Base-by-base conservation (phyloP, 129 eudicot species). In the Mikania micrantha region DNA sequence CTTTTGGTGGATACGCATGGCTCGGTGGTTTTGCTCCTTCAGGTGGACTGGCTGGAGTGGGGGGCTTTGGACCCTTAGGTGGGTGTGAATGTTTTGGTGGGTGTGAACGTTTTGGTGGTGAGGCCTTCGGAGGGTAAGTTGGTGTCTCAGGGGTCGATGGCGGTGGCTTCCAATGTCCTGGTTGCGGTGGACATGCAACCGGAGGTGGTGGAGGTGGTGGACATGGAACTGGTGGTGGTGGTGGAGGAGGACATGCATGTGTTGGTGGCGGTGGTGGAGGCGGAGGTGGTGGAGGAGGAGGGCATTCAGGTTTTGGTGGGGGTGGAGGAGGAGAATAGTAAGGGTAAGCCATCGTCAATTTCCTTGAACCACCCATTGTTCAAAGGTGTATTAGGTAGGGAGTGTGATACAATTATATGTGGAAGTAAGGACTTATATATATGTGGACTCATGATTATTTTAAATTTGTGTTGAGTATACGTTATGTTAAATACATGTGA, bases 261-360 rank as follows among this genome's bases (percentile, higher is more conserved):
- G 59, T 40, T 62, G 81, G 77, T 2, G 77, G 76, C 5, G 80
- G 76, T 31, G 64, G 28, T 4, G 79, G 74, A 1, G 69, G 52
- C 3, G 79, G 62, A 19, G 77, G n/a, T n/a, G n/a, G n/a, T n/a
- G n/a, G n/a, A n/a, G n/a, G 78, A 0, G 73, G 78, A 38, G 66
- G 75, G 20, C 75, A 67, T 35, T 69, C 80, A 10, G 67, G 77
- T 21, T 73, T 42, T 71, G 73, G 77, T 29, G 81, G 74, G 7
- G 81, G 81, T 61, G 81, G 77, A 3, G 81, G 81, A 6, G 88
- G 88, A 68, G 88, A 77, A 29, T 42, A 70, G 48, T 80, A 83
- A 48, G 82, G 79, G 59, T 83, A 80, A 58, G 80, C 85, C 7
- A 41, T 59, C 0, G 19, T 42, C 38, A 77, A 54, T 8, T 77